phyloP scores from a whole-genome alignment of 164 flowering plant species.

The Euptelea pleiosperma region DNA sequence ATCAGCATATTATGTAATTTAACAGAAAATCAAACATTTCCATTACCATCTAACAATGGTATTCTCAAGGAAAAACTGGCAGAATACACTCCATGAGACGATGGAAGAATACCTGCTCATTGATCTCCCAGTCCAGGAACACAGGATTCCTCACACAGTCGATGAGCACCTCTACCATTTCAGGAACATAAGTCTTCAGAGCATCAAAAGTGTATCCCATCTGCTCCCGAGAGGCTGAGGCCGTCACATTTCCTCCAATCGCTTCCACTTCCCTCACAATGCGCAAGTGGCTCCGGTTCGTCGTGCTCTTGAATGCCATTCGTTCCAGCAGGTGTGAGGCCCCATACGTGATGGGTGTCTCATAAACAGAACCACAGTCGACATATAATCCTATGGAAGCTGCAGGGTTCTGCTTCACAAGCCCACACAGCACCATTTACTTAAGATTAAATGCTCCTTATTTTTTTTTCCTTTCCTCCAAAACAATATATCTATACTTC shows the following conservation, averaged over 20 bases:
- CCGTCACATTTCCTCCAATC: constrained; percentile 74
- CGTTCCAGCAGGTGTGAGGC: constrained; percentile 75
- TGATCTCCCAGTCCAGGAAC: constrained; percentile 91
- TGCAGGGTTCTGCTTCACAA: constrained; percentile 50
- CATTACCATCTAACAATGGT: not conserved
- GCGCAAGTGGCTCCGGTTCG: constrained; percentile 76
- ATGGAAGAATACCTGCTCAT: constrained; percentile 61
- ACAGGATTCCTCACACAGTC: constrained; percentile 86
- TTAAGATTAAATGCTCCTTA: not conserved
- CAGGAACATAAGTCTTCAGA: constrained; percentile 74
- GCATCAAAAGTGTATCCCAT: constrained; percentile 85
- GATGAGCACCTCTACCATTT: constrained; percentile 85
- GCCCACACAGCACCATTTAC: not conserved
- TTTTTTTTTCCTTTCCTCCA: not conserved
- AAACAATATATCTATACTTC: too few relatives aligned
- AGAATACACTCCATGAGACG: not conserved
- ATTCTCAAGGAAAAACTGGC: constrained; percentile 1
- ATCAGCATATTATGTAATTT: constrained; percentile 7
- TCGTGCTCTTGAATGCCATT: constrained; percentile 89
- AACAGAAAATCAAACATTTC: not conserved
- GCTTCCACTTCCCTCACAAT: constrained; percentile 90
- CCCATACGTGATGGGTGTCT: constrained; percentile 58
- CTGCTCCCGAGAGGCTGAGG: constrained; percentile 85
- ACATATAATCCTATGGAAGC: constrained; percentile 85
- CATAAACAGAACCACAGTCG: constrained; percentile 80